Percentiles rank a stretch among this genome's conserved stretches.
Evolutionary conservation across 2,329 filamentous ascomycete genomes (phyloP).

Genomic region (Hymenoscyphus albidus): DNA sequence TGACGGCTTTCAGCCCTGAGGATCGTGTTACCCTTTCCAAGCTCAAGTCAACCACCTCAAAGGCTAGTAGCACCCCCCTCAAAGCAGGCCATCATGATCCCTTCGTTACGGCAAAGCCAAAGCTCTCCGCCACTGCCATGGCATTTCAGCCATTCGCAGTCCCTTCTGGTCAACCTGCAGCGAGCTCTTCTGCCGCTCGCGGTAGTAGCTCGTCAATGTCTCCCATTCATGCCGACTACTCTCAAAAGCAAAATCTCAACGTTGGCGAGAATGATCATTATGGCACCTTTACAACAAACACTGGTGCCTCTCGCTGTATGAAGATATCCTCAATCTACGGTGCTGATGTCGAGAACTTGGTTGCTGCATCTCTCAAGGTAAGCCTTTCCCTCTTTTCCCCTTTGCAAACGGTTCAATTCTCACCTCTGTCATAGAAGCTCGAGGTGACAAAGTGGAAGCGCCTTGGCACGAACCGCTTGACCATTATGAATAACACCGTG

Average conservation of each 20-base stretch:
- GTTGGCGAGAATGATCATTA: slow-evolving; percentile 8
- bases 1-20: slow-evolving; percentile 62
- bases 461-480: slow-evolving; percentile 4
- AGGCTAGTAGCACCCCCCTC: slow-evolving; percentile 27
- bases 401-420: not conserved
- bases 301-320: slow-evolving; percentile 27
- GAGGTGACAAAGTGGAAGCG: slow-evolving; percentile 14
- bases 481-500: slow-evolving; percentile 17
- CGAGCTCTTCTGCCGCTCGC: not conserved
- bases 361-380: slow-evolving; percentile 25
- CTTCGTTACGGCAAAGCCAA: slow-evolving; percentile 42
- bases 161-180: slow-evolving; percentile 9
- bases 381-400: slow-evolving; percentile 1
- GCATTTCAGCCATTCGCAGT: slow-evolving; percentile 51
- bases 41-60: slow-evolving; percentile 6
- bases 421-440: slow-evolving; percentile 19
- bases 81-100: slow-evolving; percentile 40
- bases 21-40: slow-evolving; percentile 33
- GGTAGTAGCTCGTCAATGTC: not conserved
- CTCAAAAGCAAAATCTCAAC: slow-evolving; percentile 8
- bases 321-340: slow-evolving; percentile 28
- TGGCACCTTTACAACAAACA: slow-evolving; percentile 32
- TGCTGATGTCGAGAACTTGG: slow-evolving; percentile 17
- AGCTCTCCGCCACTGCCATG: slow-evolving; percentile 61
- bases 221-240: not conserved